Conservation (phyloP, 495 filamentous ascomycete genomes). For the Penicillium antarcticum region DNA sequence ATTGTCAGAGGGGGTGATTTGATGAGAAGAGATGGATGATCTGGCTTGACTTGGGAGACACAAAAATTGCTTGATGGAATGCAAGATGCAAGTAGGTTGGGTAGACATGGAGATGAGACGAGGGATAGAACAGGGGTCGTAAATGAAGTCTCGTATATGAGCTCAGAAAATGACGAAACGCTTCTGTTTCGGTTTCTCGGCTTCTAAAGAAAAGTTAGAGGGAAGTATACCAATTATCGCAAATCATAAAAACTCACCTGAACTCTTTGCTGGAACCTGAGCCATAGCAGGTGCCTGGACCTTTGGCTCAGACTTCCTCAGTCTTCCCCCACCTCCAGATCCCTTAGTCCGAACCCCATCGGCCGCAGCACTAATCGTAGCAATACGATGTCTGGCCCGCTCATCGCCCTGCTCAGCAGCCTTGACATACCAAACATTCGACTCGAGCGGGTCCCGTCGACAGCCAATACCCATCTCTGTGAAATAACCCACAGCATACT, state of each 20-base stretch:
- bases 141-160: background rate
- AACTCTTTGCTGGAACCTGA: background rate
- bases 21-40: background rate
- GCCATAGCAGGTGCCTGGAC: conserved; percentile 4
- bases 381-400: conserved; percentile 79
- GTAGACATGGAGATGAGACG: background rate
- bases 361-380: conserved; percentile 80
- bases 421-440: conserved; percentile 97
- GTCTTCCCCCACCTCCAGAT: conserved; percentile 15
- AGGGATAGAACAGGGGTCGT: background rate
- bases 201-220: background rate
- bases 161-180: conserved; percentile 32
- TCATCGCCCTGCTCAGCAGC: conserved; percentile 92
- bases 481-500: conserved; percentile 96
- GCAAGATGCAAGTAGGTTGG: background rate
- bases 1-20: background rate
- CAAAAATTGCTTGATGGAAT: too few species aligned
- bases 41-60: too few species aligned
- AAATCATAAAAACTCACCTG: conserved; percentile 9
- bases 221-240: background rate
- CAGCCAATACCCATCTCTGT: conserved; percentile 98
- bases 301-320: conserved; percentile 12
- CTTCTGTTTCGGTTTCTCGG: conserved; percentile 28
- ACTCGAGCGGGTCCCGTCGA: conserved; percentile 86
- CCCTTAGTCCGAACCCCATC: conserved; percentile 58